phyloP scores from a whole-genome alignment of 169 alveolate genomes.

The Plasmodium coatneyi region DNA sequence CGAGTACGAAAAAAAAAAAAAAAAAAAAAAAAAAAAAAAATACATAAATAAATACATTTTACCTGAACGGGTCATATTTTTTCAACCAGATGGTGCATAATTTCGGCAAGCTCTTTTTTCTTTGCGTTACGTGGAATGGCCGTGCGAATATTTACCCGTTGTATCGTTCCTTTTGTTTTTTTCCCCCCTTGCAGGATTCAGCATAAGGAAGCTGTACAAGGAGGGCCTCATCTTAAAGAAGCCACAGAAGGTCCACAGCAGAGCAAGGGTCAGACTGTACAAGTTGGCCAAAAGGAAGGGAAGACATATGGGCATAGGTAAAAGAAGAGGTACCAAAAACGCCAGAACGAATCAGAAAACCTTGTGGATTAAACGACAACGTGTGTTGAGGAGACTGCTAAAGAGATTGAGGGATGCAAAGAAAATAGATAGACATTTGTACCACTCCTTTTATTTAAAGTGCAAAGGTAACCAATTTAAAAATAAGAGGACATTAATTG shows the following conservation, averaged over 20 bases:
- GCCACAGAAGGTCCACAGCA: conserved; percentile 96
- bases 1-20: conserved; percentile 86
- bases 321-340: conserved; percentile 97
- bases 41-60: background rate
- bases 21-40: background rate
- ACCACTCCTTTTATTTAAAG: conserved; percentile 97
- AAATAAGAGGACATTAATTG: conserved; percentile 97
- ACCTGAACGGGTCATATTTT: background rate
- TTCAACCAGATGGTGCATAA: background rate
- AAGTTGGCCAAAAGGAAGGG: conserved; percentile 97
- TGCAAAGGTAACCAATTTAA: conserved; percentile 99
- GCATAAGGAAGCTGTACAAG: conserved; percentile 95
- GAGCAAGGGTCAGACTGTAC: conserved; percentile 94
- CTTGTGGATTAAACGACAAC: conserved; percentile 98
- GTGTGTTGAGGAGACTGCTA: conserved; percentile 98
- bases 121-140: background rate
- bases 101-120: background rate
- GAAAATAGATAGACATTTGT: conserved; percentile 96
- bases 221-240: conserved; percentile 97
- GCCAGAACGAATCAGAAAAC: conserved; percentile 98
- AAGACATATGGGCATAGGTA: conserved; percentile 98
- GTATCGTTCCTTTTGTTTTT: background rate
- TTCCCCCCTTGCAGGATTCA: conserved; percentile 72
- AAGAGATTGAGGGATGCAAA: conserved; percentile 96
- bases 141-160: background rate